phyloP scores from a whole-genome alignment of 495 filamentous ascomycete genomes.

The Penicillium diatomitis region DNA sequence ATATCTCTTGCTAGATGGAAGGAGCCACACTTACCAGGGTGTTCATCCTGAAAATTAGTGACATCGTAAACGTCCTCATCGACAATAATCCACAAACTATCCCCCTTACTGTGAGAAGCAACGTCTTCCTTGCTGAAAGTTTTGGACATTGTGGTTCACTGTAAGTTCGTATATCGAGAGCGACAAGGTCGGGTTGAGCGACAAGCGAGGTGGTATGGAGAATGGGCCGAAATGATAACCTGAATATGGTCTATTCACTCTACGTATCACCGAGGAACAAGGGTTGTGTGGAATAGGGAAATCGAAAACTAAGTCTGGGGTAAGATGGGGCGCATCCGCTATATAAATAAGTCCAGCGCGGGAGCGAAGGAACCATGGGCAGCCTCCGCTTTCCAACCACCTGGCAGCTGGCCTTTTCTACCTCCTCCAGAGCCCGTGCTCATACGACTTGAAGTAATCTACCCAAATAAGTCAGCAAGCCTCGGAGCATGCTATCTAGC shows the following conservation, averaged over 20 bases:
- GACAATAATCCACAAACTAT: conserved; percentile 81
- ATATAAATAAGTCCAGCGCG: conserved; percentile 10
- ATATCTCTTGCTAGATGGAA: neutral
- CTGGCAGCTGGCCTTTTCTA: no score
- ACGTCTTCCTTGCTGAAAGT: conserved; percentile 78
- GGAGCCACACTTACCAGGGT: conserved; percentile 54
- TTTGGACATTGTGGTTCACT: conserved; percentile 63
- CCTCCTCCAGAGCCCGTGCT: no score
- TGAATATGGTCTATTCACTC: no score
- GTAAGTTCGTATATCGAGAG: neutral
- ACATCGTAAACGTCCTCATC: conserved; percentile 97
- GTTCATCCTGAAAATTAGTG: conserved; percentile 88
- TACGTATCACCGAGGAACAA: neutral
- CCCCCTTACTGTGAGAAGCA: conserved; percentile 77
- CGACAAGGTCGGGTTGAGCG: conserved; percentile 1
- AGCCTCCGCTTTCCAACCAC: no score
- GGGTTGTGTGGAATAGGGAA: conserved; percentile 13
- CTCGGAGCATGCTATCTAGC: conserved; percentile 10
- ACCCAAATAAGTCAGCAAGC: conserved; percentile 2
- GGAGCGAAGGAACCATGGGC: no score
- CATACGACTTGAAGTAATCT: no score
- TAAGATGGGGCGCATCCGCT: conserved; percentile 13
- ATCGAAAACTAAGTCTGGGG: conserved; percentile 14
- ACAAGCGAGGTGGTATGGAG: neutral
- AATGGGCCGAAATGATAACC: neutral